A percentile compares a stretch with the other conserved stretches of the same genome.
Conservation (phyloP, 2,329 filamentous ascomycete species). For the Calonectria hawksworthii region DNA sequence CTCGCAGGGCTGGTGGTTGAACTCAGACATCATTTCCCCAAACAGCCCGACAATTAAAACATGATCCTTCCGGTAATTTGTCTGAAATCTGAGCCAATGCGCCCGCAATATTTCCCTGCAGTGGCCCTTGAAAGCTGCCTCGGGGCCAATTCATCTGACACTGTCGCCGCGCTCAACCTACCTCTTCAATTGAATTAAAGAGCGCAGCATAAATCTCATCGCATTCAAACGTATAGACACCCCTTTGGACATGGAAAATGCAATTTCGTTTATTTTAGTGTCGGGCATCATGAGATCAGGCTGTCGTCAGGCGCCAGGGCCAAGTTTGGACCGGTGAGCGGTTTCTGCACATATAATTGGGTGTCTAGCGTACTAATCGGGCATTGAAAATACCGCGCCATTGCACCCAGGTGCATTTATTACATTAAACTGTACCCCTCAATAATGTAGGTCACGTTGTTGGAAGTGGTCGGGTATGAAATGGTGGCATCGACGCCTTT, state of each 20-base stretch:
- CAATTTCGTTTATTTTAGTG: neutral
- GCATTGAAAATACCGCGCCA: neutral
- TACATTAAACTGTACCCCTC: neutral
- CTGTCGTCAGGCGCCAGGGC: neutral
- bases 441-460: neutral
- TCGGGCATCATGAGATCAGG: neutral
- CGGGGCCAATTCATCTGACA: neutral
- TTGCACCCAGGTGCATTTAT: neutral
- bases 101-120: no score
- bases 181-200: neutral
- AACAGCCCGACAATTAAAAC: no score
- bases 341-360: neutral
- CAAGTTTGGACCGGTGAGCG: neutral
- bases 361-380: neutral
- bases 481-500: neutral
- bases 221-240: neutral
- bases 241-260: rapidly evolving
- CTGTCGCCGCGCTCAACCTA: neutral
- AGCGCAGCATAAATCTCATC: neutral
- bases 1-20: no score
- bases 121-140: no score
- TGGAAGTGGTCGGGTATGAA: rapidly evolving
- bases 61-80: no score
- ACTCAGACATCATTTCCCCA: no score
- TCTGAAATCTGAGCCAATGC: no score